Evolutionary conservation across 495 filamentous ascomycete species (phyloP), one percentile per base, ranked within the genome.

Genomic region (Aspergillus coremiiformis): DNA sequence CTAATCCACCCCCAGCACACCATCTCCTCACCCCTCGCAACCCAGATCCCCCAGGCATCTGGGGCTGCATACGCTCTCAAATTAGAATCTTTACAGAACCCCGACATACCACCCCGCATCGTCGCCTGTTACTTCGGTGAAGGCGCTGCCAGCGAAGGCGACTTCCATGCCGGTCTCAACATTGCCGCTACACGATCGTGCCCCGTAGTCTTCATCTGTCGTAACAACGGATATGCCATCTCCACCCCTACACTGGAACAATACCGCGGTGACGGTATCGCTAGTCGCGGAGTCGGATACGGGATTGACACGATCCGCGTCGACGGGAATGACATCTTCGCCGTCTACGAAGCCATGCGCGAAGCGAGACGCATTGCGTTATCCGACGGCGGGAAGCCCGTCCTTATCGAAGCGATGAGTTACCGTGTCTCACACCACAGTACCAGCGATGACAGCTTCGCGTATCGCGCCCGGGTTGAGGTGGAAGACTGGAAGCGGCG

Each of bases 401-500:
- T 99, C 0, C 70, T 99, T 3, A 85, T 99, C 44, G 93, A 99
- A 71, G 90, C 89, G 17, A 96, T 99, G 93, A 90, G 86, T 23
- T 99, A 99, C 66, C 90, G 93, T 14, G 91, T 99, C 41, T 88
- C 84, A 29, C 93, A 99, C 66, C 93, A 99, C 70, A 96, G 90
- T 67, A 99, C 93, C 0, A 89, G 84, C n/a, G 93, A 99, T 59
- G 93, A 99, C 63, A 91, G 86, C 30, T 97, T 96, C 62, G 92
- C 92, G 1, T 99, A 99, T 67, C 89, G 93, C 15, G 90, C 92
- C 0, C 79, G 82, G 22, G 86, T 95, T 0, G 93, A 99, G 60
- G 93, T 99, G 2, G 93, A 99, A 61, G 92, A 97, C 57, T 98
- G 93, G 93, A 97, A 97, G 65, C 76, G 90, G 4, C 76, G 94